Evolutionary conservation across 106 monocot genomes (phyloP), one percentile per base, ranked within the genome.

Genomic region (Acorus calamus): DNA sequence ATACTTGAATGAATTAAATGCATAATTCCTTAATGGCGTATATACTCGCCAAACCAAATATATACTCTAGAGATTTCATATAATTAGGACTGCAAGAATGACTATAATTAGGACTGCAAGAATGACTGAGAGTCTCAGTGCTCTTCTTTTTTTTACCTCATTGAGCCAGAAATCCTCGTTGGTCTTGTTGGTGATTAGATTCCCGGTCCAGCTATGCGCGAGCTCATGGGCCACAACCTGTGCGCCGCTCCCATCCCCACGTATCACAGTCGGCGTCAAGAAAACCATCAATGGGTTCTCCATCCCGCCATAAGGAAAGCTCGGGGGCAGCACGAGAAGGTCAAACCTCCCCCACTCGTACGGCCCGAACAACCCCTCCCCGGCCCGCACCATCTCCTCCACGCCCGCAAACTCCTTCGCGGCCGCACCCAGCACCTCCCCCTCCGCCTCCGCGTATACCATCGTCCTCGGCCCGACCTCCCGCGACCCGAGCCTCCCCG

Each of bases 151-250:
- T 11, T 28, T 5, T 6, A 86, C 94, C 89, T 96, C 94, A 70
- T 96, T 96, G 48, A 96, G 90, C 94, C 94, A 96, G 76, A 96
- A 96, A 67, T 96, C 73, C 69, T 90, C 86, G 52, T 96, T 90
- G 60, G 84, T 90, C 76, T 87, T 90, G 80, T 96, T 96, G 42
- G 94, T 96, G 53, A 96, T 96, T 3, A 96, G 78, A 66, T 96
- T 96, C 28, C 94, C 94, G 0, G 90, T 96, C 94, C 94, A 96
- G 78, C 94, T 96, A 44, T 96, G 94, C 2, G 94, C 94, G 44
- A 96, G 94, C 71, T 96, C 94, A 52, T 96, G 94, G 6, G 90
- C 90, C 28, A 96, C 90, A 48, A 96, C 90, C 78, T 90, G 94
- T 3, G 89, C 90, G n/a, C 94, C 94, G 0, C 80, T 73, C 3